These are phyloP conservation scores for Cinnamomum chago DNA, from an alignment of 164 flowering plant genomes.

Conservation along the genomic window DNA sequence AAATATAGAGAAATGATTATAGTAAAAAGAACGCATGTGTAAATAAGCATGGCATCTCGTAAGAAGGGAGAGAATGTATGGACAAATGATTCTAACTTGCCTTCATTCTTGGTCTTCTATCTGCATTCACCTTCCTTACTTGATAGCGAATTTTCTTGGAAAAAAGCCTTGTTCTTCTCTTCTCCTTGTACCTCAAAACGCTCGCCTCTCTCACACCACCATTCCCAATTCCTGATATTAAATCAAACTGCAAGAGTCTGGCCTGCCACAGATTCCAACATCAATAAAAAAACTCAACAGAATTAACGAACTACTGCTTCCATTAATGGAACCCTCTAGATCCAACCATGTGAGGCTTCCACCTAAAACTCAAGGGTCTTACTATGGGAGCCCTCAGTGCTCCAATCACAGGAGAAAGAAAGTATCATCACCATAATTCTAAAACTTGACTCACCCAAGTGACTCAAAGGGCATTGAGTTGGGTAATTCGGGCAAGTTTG, in stretches of 20 bases:
- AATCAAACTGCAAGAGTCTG: slow-evolving; percentile 66
- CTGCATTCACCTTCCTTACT: slow-evolving; percentile 89
- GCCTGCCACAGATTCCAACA: slow-evolving; percentile 42
- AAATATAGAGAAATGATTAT: not conserved
- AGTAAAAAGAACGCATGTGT: not conserved
- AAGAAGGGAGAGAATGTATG: not conserved
- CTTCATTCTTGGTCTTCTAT: slow-evolving; percentile 95
- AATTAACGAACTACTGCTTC: not conserved
- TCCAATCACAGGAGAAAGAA: not conserved
- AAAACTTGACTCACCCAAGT: no score
- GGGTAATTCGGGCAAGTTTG: no score
- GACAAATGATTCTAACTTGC: slow-evolving; percentile 23
- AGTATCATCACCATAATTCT: not conserved
- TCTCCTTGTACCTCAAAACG: slow-evolving; percentile 83
- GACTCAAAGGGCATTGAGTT: no score
- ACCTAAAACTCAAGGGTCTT: no score
- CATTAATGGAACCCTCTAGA: no score
- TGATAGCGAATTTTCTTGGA: slow-evolving; percentile 91
- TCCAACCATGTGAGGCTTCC: no score
- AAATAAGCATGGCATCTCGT: not conserved
- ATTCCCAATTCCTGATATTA: slow-evolving; percentile 44
- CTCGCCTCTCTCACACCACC: slow-evolving; percentile 90
- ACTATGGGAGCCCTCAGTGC: no score
- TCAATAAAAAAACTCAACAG: not conserved
- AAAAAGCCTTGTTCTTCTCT: slow-evolving; percentile 72